phyloP scores from a whole-genome alignment of 139 green algal species.

The Edaphochlamys debaryana region DNA sequence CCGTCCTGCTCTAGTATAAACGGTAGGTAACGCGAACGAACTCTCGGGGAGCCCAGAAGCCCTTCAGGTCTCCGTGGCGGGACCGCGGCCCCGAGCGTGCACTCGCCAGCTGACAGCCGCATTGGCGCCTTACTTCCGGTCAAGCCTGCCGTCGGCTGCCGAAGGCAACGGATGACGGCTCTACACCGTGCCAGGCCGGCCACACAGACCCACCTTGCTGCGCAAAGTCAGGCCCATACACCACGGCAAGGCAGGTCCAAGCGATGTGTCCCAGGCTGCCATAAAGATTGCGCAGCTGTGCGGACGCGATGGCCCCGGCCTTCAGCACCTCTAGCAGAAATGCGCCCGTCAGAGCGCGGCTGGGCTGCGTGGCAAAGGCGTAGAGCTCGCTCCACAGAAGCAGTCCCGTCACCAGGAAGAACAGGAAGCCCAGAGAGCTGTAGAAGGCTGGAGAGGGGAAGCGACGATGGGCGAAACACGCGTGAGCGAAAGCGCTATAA shows the following conservation, averaged over 20 bases:
- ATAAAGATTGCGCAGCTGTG: background rate
- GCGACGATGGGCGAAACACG: no score
- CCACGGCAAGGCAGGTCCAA: slow-evolving; percentile 2
- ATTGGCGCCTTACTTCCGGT: no score
- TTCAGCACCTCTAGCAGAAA: slow-evolving; percentile 7
- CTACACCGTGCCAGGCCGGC: no score
- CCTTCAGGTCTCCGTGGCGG: no score
- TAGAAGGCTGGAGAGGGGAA: slow-evolving; percentile 28
- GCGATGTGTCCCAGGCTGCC: slow-evolving; percentile 4
- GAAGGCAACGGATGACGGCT: no score
- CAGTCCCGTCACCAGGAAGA: background rate
- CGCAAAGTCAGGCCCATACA: slow-evolving; percentile 16
- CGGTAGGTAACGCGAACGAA: no score
- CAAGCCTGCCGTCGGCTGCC: no score
- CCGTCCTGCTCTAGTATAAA: no score
- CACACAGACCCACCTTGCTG: slow-evolving; percentile 24
- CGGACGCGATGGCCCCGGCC: background rate
- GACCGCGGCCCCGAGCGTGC: no score
- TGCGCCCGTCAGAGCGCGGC: slow-evolving; percentile 6
- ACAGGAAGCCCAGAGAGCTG: slow-evolving; percentile 5
- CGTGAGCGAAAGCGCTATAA: no score
- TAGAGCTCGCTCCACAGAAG: slow-evolving; percentile 13
- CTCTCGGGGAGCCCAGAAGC: no score
- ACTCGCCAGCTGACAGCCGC: no score
- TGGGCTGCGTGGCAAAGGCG: background rate